Percentiles rank a stretch among this genome's conserved stretches.
Conservation (phyloP, 2,329 filamentous ascomycete species). For the Zasmidium angulare region DNA sequence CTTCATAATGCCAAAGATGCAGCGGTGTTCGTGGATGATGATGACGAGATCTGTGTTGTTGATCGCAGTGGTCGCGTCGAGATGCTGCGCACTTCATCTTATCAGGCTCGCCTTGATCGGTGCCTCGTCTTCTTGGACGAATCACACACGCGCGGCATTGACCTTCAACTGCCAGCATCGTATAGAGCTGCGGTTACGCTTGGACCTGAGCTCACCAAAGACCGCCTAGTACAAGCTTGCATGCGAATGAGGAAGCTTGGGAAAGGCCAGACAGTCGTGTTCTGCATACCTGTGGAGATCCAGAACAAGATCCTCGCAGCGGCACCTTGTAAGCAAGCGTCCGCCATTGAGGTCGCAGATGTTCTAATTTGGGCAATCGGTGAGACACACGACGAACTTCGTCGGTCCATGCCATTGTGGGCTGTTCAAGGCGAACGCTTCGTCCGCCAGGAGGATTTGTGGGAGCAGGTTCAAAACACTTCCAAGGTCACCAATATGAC, state of each 20-base stretch:
- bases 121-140: conserved; percentile 72
- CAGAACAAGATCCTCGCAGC: conserved; percentile 49
- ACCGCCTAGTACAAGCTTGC: conserved; percentile 67
- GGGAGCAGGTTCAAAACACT: conserved; percentile 35
- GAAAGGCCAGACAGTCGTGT: conserved; percentile 63
- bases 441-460: conserved; percentile 28
- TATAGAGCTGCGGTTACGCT: conserved; percentile 68
- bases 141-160: conserved; percentile 67
- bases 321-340: conserved; percentile 6
- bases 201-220: conserved; percentile 65
- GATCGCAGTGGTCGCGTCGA: conserved; percentile 50
- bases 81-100: conserved; percentile 59
- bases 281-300: conserved; percentile 62
- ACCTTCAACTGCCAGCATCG: conserved; percentile 59
- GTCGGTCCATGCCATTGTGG: conserved; percentile 59
- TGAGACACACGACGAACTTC: conserved; percentile 55
- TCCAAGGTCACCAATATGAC: conserved; percentile 19
- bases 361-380: conserved; percentile 61
- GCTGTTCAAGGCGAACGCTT: conserved; percentile 58
- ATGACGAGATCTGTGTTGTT: conserved; percentile 57
- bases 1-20: conserved; percentile 37
- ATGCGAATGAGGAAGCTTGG: conserved; percentile 73
- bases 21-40: conserved; percentile 58
- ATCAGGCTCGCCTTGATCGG: conserved; percentile 52
- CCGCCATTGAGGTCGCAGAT: conserved; percentile 50